Evolutionary conservation across 163 green algal genomes (phyloP).

Genomic region (Chlorella variabilis): DNA sequence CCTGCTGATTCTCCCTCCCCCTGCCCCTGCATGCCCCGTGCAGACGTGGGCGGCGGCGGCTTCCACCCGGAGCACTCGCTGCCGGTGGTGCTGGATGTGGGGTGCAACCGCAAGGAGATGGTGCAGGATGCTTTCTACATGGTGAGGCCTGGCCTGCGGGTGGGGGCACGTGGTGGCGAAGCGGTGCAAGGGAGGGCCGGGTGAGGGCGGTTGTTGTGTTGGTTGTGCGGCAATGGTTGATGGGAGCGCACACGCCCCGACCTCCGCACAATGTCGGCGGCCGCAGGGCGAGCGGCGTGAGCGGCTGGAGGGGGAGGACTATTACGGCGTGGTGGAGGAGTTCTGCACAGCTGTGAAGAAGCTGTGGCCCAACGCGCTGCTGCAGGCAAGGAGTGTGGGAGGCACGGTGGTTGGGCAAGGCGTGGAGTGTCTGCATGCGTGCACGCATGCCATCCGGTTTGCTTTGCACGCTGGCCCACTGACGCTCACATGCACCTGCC

Average conservation of each 20-base stretch:
- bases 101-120: constrained; percentile 85
- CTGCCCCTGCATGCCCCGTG: no score
- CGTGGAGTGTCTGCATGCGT: no score
- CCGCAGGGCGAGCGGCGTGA: constrained; percentile 49
- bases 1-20: no score
- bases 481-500: no score
- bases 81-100: constrained; percentile 82
- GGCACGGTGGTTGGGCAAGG: no score
- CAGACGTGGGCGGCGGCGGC: constrained; percentile 59
- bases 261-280: neutral
- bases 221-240: neutral
- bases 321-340: constrained; percentile 69
- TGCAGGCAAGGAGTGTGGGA: constrained; percentile 10
- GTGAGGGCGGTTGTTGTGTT: no score
- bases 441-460: no score
- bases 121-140: constrained; percentile 73
- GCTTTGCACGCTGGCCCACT: no score
- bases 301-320: constrained; percentile 54
- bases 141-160: constrained; percentile 32
- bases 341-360: constrained; percentile 65
- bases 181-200: no score
- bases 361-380: constrained; percentile 61
- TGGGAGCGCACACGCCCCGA: neutral
- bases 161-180: no score
- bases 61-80: constrained; percentile 65